Percentiles rank a stretch among this genome's conserved stretches.
Evolutionary conservation across 2,329 filamentous ascomycete genomes (phyloP).

Genomic region (Aspergillus floridensis): DNA sequence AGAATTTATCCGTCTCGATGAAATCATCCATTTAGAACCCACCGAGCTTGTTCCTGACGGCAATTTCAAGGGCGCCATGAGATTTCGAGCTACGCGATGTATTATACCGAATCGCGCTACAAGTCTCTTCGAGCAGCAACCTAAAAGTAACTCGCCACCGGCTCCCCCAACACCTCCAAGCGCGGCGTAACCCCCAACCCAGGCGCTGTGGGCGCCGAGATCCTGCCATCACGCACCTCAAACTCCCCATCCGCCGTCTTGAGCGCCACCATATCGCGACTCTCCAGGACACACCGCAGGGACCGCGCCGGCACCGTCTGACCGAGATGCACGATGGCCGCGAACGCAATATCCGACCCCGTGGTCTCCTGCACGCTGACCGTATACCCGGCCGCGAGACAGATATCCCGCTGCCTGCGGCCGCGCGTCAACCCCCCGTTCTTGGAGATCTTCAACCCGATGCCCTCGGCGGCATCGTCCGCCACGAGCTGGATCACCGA

Average conservation of each 20-base stretch:
- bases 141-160: slow-evolving; percentile 13
- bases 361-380: slow-evolving; percentile 24
- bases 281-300: slow-evolving; percentile 13
- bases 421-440: slow-evolving; percentile 18
- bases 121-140: no score
- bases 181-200: slow-evolving; percentile 12
- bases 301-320: slow-evolving; percentile 19
- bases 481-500: slow-evolving; percentile 21
- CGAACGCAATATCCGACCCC: slow-evolving; percentile 28
- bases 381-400: slow-evolving; percentile 22
- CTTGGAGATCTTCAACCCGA: slow-evolving; percentile 26
- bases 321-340: slow-evolving; percentile 23
- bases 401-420: slow-evolving; percentile 24
- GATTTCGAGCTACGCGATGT: no score
- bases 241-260: slow-evolving; percentile 23
- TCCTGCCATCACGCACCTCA: slow-evolving; percentile 8
- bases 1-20: no score
- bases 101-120: no score
- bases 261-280: slow-evolving; percentile 20
- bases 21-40: no score
- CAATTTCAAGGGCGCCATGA: no score
- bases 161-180: slow-evolving; percentile 12
- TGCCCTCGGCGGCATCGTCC: slow-evolving; percentile 26
- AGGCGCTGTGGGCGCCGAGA: slow-evolving; percentile 10
- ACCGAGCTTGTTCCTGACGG: no score